Evolutionary conservation across 441 rosid species (phyloP), one percentile per base, ranked within the genome.

Genomic region (Mallotus repandus): DNA sequence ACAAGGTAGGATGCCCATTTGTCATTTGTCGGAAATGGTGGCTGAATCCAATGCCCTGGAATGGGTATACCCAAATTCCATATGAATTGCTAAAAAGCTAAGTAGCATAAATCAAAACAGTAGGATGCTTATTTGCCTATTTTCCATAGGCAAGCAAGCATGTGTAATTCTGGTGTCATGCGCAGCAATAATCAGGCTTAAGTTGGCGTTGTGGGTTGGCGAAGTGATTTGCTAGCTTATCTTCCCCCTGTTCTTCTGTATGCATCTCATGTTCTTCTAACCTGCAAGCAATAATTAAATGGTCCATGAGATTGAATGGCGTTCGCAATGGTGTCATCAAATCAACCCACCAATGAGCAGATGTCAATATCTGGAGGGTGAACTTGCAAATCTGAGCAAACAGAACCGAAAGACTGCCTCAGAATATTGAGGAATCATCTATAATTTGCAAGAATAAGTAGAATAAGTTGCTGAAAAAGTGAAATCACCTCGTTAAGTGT

Each of bases 231-330:
- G 56, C 69, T 3, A 14, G 52, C 71, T 77, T 79, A 91, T 98
- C 98, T 91, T 84, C 97, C 98, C 76, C 88, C 91, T 0, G 80
- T 84, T 82, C 97, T 90, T 75, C 90, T 78, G 77, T 90, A 93
- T 49, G 91, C 92, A 88, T 93, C 99, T 97, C 98, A 93, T 53
- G 86, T 88, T 85, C 97, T 81, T 88, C 98, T 85, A 55, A 91
- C 97, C 98, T 95, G 89, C 81, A 87, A 10, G 25, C 61, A 35
- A 70, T 48, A 22, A 38, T 38, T 38, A 56, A 14, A 59, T 74
- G 45, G 19, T 49, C 18, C 56, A 53, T 67, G 45, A 65, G 53
- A 21, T 16, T 68, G 32, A 74, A 16, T 38, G 56, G 43, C n/a
- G 7, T 38, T 38, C 7, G 41, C 7, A 4, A 38, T 38, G 41